Percentiles rank a stretch among this genome's conserved stretches.
phyloP scores from a whole-genome alignment of 129 eudicot species.

The Chrysanthemum makinoi region DNA sequence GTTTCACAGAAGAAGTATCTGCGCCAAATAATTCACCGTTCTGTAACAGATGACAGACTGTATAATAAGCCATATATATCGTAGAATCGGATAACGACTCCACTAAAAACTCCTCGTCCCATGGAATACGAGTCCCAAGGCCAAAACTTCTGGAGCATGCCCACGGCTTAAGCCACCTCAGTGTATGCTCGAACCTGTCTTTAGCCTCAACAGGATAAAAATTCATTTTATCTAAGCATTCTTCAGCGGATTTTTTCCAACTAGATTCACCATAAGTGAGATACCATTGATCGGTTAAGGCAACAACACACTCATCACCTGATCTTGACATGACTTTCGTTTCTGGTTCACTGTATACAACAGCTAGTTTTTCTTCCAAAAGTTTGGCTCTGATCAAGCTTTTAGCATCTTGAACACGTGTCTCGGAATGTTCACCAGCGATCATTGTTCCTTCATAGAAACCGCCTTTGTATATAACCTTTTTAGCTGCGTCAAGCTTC shows the following conservation, averaged over 20 bases:
- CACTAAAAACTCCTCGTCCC: conserved; percentile 82
- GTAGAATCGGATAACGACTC: conserved; percentile 88
- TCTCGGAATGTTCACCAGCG: conserved; percentile 36
- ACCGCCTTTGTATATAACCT: conserved; percentile 61
- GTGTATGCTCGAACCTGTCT: conserved; percentile 75
- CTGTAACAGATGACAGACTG: conserved; percentile 70
- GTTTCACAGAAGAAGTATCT: conserved; percentile 45
- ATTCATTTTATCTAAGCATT: conserved; percentile 65
- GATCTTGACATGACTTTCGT: conserved; percentile 86
- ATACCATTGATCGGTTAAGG: conserved; percentile 91
- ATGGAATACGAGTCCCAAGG: conserved; percentile 82
- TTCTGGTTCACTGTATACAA: conserved; percentile 73
- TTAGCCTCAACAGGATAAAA: conserved; percentile 70
- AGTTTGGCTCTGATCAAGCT: conserved; percentile 46
- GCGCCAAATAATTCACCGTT: conserved; percentile 69
- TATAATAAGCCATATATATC: conserved; percentile 82
- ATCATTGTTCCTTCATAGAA: conserved; percentile 69
- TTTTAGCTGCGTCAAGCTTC: conserved; percentile 81
- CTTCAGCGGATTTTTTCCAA: conserved; percentile 61
- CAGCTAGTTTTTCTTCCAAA: conserved; percentile 50
- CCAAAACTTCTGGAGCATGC: conserved; percentile 87
- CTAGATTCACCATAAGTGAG: conserved; percentile 70
- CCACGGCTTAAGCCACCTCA: conserved; percentile 86
- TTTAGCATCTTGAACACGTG: conserved; percentile 64
- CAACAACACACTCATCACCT: conserved; percentile 95